Base-by-base conservation (phyloP, 306 rosid genomes). In the Casuarina cunninghamiana region DNA sequence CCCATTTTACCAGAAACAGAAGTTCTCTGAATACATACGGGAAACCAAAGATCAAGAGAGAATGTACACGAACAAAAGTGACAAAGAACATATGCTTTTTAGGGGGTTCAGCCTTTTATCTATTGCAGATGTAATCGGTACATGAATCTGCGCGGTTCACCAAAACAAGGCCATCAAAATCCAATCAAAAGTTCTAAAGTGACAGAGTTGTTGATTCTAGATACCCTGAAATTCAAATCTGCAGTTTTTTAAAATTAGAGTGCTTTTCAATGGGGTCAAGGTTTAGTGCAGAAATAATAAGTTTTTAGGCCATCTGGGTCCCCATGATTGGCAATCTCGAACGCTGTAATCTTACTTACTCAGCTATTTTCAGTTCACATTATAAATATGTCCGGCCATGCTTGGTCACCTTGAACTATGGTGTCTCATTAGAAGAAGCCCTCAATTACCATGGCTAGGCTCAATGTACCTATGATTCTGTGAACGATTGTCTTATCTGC, bases 391-490 rank as follows among this genome's bases (percentile, higher is more conserved):
- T 9, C 12, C 2, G 6, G 21, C 21, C 39, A 35, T 17, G 15
- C 2, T 53, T 7, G 19, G 12, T 42, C 26, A 15, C 45, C 21
- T 46, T 17, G 53, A 17, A 1, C 6, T 77, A 37, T 35, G 19
- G 55, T 69, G 55, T 48, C 61, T 10, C 38, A 3, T 57, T 10
- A 19, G 50, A 42, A 73, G 58, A 79, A 65, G 45, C 70, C 0
- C 4, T 39, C 39, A 10, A 26, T 42, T 21, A 44, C 13, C 39
- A 38, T 60, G 89, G 70, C 85, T 70, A 84, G 93, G 86, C 83
- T 83, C 90, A 83, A 81, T 86, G 93, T 53, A 89, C 84, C 89
- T 73, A 41, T 8, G n/a, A 48, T 75, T 75, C 76, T n/a, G 3
- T 62, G 63, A 82, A 41, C 65, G 42, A 42, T 44, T 41, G 26